These are phyloP conservation scores for Suhomyces chickasaworum DNA, from an alignment of 1,139 yeast genomes.

Conservation along the genomic window DNA sequence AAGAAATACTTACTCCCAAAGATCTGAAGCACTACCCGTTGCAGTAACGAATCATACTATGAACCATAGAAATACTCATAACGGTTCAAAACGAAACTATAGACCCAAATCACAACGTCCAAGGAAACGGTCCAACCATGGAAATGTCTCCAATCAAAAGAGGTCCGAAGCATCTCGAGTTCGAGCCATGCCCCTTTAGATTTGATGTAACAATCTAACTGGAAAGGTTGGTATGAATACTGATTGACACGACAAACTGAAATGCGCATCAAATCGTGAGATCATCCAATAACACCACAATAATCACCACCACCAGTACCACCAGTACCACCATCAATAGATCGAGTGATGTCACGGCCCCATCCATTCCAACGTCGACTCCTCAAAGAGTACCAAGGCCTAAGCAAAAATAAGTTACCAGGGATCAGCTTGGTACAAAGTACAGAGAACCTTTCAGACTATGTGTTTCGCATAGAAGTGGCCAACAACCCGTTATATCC, in stretches of 20 bases:
- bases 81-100: constrained; percentile 6
- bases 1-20: constrained; percentile 13
- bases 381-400: constrained; percentile 41
- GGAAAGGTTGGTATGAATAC: neutral
- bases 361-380: constrained; percentile 41
- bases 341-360: constrained; percentile 8
- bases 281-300: neutral
- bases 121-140: constrained; percentile 7
- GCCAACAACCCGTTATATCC: constrained; percentile 30
- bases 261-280: neutral
- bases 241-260: neutral
- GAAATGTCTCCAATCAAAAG: neutral
- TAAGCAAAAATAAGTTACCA: constrained; percentile 25
- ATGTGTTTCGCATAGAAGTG: constrained; percentile 30
- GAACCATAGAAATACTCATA: neutral
- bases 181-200: constrained; percentile 16
- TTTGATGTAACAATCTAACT: too few relatives aligned
- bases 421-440: constrained; percentile 33
- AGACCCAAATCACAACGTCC: constrained; percentile 6
- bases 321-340: neutral
- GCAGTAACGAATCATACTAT: neutral
- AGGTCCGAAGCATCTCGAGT: constrained; percentile 1
- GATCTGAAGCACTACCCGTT: constrained; percentile 11
- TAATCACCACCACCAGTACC: too few relatives aligned
- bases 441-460: constrained; percentile 25